Conservation (phyloP, 2,329 filamentous ascomycete genomes). For the Podosphaera fusca region DNA sequence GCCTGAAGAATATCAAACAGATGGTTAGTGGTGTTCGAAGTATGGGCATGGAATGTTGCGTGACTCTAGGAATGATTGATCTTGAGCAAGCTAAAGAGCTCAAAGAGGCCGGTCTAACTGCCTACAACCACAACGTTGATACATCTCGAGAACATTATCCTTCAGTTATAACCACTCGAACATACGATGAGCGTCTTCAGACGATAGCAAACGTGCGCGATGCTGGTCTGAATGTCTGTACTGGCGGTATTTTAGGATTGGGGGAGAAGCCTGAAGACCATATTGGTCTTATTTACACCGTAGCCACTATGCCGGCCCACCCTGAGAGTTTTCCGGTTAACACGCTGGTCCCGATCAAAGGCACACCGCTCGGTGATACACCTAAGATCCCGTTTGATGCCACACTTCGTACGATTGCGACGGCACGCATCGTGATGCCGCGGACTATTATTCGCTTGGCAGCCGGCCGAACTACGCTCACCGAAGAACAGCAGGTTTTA, state of each 20-base stretch:
- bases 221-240: conserved; percentile 76
- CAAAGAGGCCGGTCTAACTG: conserved; percentile 63
- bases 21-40: conserved; percentile 66
- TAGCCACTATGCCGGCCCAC: conserved; percentile 57
- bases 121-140: conserved; percentile 89
- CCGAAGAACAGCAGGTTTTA: conserved; percentile 68
- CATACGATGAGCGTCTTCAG: conserved; percentile 66
- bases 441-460: conserved; percentile 70
- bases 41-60: conserved; percentile 76
- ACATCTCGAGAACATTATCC: conserved; percentile 80
- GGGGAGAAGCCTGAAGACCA: conserved; percentile 62
- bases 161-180: conserved; percentile 60
- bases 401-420: conserved; percentile 62
- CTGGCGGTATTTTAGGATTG: conserved; percentile 66
- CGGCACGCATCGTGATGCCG: conserved; percentile 63
- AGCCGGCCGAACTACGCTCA: conserved; percentile 62
- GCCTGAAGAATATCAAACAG: conserved; percentile 58
- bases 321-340: conserved; percentile 86
- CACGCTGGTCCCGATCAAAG: conserved; percentile 72
- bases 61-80: conserved; percentile 89
- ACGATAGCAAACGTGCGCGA: conserved; percentile 63
- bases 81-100: conserved; percentile 57
- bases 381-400: conserved; percentile 54
- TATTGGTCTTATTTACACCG: conserved; percentile 62
- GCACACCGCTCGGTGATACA: conserved; percentile 59